phyloP scores from a whole-genome alignment of 2,329 filamentous ascomycete species.

The Cryphonectria parasitica region DNA sequence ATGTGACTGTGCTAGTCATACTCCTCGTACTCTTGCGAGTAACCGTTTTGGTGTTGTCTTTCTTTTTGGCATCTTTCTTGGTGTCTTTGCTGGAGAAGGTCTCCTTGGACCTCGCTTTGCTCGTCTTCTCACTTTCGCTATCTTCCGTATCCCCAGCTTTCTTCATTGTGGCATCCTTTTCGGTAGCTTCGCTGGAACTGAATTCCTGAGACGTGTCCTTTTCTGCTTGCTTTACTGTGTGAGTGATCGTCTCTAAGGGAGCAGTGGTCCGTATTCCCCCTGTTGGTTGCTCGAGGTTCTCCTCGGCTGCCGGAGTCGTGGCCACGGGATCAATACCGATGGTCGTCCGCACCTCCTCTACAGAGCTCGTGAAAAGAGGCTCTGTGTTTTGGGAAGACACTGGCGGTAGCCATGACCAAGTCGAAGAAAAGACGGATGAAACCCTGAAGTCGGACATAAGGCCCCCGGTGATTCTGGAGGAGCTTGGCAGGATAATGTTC shows the following conservation, averaged over 20 bases:
- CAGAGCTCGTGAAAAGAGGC: neutral
- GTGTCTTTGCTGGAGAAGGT: no score
- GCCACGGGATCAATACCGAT: neutral
- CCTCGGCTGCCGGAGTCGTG: neutral
- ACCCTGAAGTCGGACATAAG: neutral
- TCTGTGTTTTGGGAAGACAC: neutral
- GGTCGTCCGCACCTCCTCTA: neutral
- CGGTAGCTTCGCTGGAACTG: no score
- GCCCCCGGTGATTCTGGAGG: neutral
- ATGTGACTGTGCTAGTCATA: neutral
- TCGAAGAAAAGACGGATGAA: neutral
- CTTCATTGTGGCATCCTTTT: neutral
- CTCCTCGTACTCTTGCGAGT: neutral
- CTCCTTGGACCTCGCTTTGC: no score
- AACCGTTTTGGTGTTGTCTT: neutral
- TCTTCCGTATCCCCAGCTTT: no score
- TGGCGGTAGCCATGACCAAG: neutral
- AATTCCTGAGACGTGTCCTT: no score
- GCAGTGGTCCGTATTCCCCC: neutral
- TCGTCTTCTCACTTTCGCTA: neutral
- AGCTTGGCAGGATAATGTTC: neutral
- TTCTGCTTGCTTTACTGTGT: neutral
- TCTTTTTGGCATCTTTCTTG: no score
- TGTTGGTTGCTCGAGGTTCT: neutral
- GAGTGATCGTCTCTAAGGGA: neutral